Base-by-base conservation (phyloP, 768 basidiomycete species). In the Leucosporidium creatinivorum region DNA sequence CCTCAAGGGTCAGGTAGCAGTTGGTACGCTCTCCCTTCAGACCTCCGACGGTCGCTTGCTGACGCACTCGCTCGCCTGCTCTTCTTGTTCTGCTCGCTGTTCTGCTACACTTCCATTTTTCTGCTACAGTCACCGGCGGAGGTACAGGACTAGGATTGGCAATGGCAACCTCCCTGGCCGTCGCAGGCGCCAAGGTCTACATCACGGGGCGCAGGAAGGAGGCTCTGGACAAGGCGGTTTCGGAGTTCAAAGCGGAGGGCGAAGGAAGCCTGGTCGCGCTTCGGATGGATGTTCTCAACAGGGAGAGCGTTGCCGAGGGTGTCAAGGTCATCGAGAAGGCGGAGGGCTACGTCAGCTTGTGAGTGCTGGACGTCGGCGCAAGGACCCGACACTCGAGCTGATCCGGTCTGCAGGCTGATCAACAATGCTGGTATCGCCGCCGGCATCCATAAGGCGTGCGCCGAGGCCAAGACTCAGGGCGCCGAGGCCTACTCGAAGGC, bases 111-210 rank as follows among this genome's bases (percentile, higher is more conserved):
- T n/a, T n/a, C n/a, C n/a, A n/a, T n/a, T n/a, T n/a, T 33, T 5
- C 33, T 33, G 33, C 33, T 33, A 33, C 50, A 51, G 50, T 78
- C 39, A 78, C 77, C 1, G 77, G 77, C 50, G 77, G 74, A 8
- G 77, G 75, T 26, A 74, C 70, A 4, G 76, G 74, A 15, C 39
- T 78, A 44, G 77, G 77, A 6, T 71, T 75, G 47, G 75, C 77
- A 39, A 74, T 77, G 59, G 68, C 76, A 21, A 69, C 65, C 17
- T 76, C 76, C 0, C 77, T 77, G 62, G 75, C 70, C 0, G 64
- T 62, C 31, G 77, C 78, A 58, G 77, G 77, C 4, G 75, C 77
- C 48, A 76, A 70, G 60, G 78, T 78, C 17, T 78, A 77, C 66
- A 78, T 78, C 65, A 73, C 74, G 23, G 77, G 77, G 13, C 69